Conservation (phyloP, 768 basidiomycete species). For the Gyrodon lividus region DNA sequence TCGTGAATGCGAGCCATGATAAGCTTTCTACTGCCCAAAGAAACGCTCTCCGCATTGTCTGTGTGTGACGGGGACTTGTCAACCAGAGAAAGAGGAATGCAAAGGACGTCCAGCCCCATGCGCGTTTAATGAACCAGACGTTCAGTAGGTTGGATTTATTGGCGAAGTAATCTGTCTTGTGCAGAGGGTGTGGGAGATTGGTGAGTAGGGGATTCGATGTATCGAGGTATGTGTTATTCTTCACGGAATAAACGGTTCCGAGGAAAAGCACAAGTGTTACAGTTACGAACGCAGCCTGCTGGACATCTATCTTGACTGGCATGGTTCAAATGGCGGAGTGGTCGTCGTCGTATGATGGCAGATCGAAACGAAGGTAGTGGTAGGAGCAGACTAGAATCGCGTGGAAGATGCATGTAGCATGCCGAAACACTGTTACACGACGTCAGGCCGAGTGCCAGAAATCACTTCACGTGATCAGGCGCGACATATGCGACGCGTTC, state of each 20-base stretch:
- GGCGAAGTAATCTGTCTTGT: constrained; percentile 69
- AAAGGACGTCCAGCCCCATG: constrained; percentile 88
- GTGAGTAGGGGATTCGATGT: constrained; percentile 77
- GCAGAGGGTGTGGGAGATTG: constrained; percentile 66
- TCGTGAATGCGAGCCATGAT: constrained; percentile 73
- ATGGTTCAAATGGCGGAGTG: constrained; percentile 5
- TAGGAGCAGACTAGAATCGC: background rate
- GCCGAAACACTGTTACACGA: too few relatives aligned
- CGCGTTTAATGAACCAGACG: constrained; percentile 81
- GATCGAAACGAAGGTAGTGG: background rate
- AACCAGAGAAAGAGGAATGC: constrained; percentile 59
- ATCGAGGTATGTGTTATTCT: constrained; percentile 72
- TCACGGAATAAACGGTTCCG: constrained; percentile 67
- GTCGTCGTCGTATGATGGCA: background rate
- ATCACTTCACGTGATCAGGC: background rate
- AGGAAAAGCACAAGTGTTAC: constrained; percentile 49
- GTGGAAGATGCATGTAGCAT: background rate
- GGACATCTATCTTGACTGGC: constrained; percentile 19
- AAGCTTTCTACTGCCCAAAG: constrained; percentile 60
- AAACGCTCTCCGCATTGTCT: constrained; percentile 41
- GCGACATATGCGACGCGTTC: background rate
- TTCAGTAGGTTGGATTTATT: constrained; percentile 81
- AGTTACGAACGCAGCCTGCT: constrained; percentile 37
- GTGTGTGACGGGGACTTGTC: constrained; percentile 50
- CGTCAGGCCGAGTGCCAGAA: background rate